Percentiles rank a stretch among this genome's conserved stretches.
Conservation (phyloP, 2,329 filamentous ascomycete species). For the Sclerotinia borealis region DNA sequence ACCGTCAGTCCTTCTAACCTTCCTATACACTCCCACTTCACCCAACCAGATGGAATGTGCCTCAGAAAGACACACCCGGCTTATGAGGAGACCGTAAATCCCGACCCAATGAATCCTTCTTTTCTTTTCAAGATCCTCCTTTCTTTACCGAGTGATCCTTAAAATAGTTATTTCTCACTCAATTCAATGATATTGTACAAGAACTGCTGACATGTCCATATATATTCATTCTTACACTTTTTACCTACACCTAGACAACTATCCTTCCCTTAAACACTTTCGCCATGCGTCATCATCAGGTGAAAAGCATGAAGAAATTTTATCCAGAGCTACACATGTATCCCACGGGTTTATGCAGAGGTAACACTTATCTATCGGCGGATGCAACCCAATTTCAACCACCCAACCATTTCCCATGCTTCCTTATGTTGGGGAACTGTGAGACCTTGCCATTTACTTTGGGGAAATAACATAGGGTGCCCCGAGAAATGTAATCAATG, state of each 20-base stretch:
- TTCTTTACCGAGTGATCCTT: slow-evolving; percentile 2
- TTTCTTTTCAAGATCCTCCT: background rate
- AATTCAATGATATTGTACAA: slow-evolving; percentile 5
- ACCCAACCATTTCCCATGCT: slow-evolving; percentile 5
- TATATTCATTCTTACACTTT: slow-evolving; percentile 1
- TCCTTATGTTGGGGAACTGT: background rate
- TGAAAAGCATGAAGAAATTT: slow-evolving; percentile 11
- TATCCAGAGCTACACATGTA: slow-evolving; percentile 11
- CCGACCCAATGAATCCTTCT: background rate
- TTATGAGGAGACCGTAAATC: background rate
- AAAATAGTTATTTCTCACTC: background rate
- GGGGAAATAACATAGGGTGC: background rate
- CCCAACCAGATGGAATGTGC: too few species aligned
- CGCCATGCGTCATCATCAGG: slow-evolving; percentile 8
- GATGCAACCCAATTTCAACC: slow-evolving; percentile 11
- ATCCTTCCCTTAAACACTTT: background rate
- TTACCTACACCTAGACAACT: background rate
- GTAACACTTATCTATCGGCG: slow-evolving; percentile 13
- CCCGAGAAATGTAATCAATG: background rate
- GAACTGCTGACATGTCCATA: slow-evolving; percentile 10
- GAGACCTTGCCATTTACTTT: background rate
- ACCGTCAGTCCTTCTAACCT: background rate
- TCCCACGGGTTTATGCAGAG: slow-evolving; percentile 4
- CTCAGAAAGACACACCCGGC: background rate
- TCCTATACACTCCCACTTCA: background rate